These are phyloP conservation scores for Xylaria flabelliformis DNA, from an alignment of 495 filamentous ascomycete species.

Conservation along the genomic window DNA sequence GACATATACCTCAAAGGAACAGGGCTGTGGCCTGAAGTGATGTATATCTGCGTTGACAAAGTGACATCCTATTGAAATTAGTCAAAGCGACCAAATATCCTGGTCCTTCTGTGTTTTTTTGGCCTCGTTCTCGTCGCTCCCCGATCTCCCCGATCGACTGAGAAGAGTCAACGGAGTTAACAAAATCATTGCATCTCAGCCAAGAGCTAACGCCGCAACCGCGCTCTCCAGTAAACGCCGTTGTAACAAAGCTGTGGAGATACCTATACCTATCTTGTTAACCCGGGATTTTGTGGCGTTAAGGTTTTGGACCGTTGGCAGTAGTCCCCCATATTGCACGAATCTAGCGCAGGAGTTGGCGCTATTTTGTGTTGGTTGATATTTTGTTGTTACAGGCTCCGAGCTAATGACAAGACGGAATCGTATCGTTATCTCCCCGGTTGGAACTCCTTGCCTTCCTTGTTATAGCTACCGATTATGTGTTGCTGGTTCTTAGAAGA, in stretches of 20 bases:
- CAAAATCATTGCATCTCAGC: neutral
- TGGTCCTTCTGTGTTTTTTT: neutral
- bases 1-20: neutral
- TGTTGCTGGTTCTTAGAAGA: neutral
- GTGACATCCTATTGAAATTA: neutral
- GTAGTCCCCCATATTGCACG: conserved; percentile 6
- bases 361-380: neutral
- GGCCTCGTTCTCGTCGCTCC: neutral
- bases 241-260: neutral
- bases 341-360: conserved; percentile 1
- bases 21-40: neutral
- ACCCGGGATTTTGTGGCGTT: conserved; percentile 13
- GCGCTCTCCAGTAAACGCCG: neutral
- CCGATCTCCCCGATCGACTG: neutral
- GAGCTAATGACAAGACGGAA: neutral
- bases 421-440: conserved; percentile 7
- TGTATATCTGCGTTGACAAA: conserved; percentile 18
- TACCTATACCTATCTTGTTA: conserved; percentile 14
- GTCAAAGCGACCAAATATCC: neutral
- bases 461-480: neutral
- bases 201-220: neutral
- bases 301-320: conserved; percentile 14
- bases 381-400: neutral
- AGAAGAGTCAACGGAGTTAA: neutral
- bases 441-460: neutral